phyloP scores from a whole-genome alignment of 345 rosid species.

The Turnera subulata region DNA sequence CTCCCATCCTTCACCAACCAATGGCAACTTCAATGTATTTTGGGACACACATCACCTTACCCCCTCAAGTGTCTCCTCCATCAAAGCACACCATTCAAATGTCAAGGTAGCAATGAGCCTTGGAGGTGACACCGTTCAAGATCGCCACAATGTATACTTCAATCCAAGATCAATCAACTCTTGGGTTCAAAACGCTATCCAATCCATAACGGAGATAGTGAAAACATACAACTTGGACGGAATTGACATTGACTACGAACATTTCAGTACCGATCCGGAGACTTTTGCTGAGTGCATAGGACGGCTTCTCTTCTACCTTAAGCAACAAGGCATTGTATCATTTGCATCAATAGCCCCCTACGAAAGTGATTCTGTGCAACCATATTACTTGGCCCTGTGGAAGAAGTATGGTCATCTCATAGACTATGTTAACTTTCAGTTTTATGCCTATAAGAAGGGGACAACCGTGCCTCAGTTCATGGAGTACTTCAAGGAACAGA shows the following conservation, averaged over 20 bases:
- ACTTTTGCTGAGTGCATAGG: constrained; percentile 58
- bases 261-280: constrained; percentile 44
- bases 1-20: constrained; percentile 36
- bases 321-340: constrained; percentile 21
- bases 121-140: constrained; percentile 40
- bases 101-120: constrained; percentile 58
- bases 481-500: constrained; percentile 32
- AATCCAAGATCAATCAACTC: constrained; percentile 35
- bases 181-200: constrained; percentile 48
- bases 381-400: constrained; percentile 51
- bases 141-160: constrained; percentile 13
- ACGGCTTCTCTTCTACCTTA: constrained; percentile 29
- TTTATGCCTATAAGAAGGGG: constrained; percentile 43
- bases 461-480: constrained; percentile 40
- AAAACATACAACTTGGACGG: constrained; percentile 39
- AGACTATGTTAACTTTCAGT: constrained; percentile 59
- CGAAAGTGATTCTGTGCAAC: constrained; percentile 33
- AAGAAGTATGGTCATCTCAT: constrained; percentile 50
- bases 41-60: constrained; percentile 41
- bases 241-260: constrained; percentile 54
- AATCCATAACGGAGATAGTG: constrained; percentile 34
- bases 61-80: constrained; percentile 31
- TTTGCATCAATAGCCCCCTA: constrained; percentile 59
- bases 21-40: constrained; percentile 40
- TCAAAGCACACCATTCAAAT: constrained; percentile 34